Base-by-base conservation (phyloP, 164 flowering plant genomes). In the Chimonanthus praecox region DNA sequence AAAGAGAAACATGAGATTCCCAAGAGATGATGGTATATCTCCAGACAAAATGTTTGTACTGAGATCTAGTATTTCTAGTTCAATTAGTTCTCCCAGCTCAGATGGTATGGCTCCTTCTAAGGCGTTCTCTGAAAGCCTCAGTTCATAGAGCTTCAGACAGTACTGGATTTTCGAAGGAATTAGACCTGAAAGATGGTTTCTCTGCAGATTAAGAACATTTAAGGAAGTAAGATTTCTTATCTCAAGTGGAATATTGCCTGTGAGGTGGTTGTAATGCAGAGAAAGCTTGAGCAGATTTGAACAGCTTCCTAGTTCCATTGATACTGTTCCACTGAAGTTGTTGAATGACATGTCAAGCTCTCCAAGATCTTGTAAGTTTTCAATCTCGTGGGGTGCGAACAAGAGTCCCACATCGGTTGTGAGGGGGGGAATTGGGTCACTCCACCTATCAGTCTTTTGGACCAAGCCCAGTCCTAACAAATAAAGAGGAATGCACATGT, bases 21-120 rank as follows among this genome's bases (percentile, higher is more conserved):
- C 21, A 20, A 20, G 21, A 20, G 21, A 47, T 94, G 83, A 2
- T 84, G 78, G 73, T 66, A 71, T 71, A 10, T 67, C 7, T 3
- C 78, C 78, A 15, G 44, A 60, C 15, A 71, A 67, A 47, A 9
- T 9, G 58, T 76, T 71, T 58, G 58, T 47, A n/a, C 67, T 58
- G 13, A 64, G 54, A 20, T 18, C 44, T 60, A 67, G 74, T 46
- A 67, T 71, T 67, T 20, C 48, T 7, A 76, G 67, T 45, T 47
- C 67, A 51, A 67, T 71, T 71, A 72, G 71, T 58, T 54, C 44
- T 51, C 49, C 71, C 9, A 76, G 46, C 48, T 72, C 61, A 21
- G 20, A 9, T 33, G 78, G 74, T 66, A 67, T 66, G 6, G 64
- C 16, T 67, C 71, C 74, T 72, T 3, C 61, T 49, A 72, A 54